Base-by-base conservation (phyloP, 2,329 filamentous ascomycete genomes). In the Sordariomycetes sp. region DNA sequence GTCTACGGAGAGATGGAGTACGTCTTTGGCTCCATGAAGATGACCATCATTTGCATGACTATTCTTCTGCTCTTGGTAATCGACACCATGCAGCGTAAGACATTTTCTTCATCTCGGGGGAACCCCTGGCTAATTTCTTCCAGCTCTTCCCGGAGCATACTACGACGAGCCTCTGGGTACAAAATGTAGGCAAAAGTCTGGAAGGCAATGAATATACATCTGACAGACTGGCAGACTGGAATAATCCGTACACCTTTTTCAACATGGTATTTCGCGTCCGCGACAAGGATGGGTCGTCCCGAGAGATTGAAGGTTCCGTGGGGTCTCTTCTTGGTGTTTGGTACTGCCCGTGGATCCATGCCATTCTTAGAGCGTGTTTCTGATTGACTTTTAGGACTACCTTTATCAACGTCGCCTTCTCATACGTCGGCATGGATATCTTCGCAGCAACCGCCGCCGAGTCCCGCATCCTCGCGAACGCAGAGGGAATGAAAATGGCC, bases 401-500 rank as follows among this genome's bases (percentile, higher is more conserved):
- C 4, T 51, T 57, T 16, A 50, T 58, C 18, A 50, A 51, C 27
- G 55, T 56, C n/a, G 43, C 58, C 21, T 59, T 58, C 38, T 53
- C 54, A 1, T 59, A 55, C 38, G 44, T 56, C 2, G 55, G 57
- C 20, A 58, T 61, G 54, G 57, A 61, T 31, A 60, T 59, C 16
- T 49, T 60, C 12, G 55, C 52, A 20, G 53, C 53, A 9, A 61
- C 57, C 1, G 57, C 57, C 10, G 55, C 57, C 8, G 57, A 60
- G 32, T 55, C 48, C 33, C 50, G 47, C 32, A 43, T 51, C 3
- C 49, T 59, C 5, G 41, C 53, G 8, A 46, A 58, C 29, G 49
- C 56, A 1, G 58, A 61, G 35, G 54, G 48, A 36, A 59, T 61
- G 50, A 61, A 61, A 37, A 59, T 61, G 55, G 57, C 52, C 3